A percentile compares a stretch with the other conserved stretches of the same genome.
These are phyloP conservation scores for Dothistroma pini DNA, from an alignment of 2,329 filamentous ascomycete genomes.

Conservation along the genomic window DNA sequence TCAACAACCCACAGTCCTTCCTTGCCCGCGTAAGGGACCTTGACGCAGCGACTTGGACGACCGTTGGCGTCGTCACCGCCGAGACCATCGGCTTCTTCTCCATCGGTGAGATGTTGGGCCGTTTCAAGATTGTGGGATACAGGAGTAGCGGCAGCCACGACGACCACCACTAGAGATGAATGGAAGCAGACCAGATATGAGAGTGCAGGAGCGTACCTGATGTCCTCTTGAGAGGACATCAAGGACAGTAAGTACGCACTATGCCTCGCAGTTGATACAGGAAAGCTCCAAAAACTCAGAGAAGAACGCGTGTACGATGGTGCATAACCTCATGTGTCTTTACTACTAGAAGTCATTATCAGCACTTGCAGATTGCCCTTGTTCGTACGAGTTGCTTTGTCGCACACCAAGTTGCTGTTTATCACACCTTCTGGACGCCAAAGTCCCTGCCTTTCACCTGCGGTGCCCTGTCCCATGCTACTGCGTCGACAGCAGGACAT, in stretches of 20 bases:
- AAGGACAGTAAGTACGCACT: constrained; percentile 6
- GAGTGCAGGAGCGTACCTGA: neutral
- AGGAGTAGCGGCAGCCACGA: constrained; percentile 30
- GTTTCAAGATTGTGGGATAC: constrained; percentile 95
- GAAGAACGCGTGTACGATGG: constrained; percentile 27
- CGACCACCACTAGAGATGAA: constrained; percentile 19
- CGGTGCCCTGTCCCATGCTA: no score
- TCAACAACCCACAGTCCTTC: constrained; percentile 54
- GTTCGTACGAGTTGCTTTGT: neutral
- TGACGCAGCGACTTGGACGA: constrained; percentile 64
- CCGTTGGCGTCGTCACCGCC: constrained; percentile 73
- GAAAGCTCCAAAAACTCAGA: constrained; percentile 8
- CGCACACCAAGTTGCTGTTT: neutral
- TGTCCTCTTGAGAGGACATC: constrained; percentile 13
- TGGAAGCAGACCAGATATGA: neutral
- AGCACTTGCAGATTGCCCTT: neutral
- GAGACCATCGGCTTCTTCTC: constrained; percentile 97
- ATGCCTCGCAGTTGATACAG: constrained; percentile 4
- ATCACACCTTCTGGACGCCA: neutral
- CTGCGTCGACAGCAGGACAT: no score
- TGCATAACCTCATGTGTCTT: constrained; percentile 23
- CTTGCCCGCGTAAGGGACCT: constrained; percentile 64
- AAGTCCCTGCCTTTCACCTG: neutral
- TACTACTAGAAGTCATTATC: constrained; percentile 2
- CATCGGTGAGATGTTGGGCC: constrained; percentile 92